A percentile compares a stretch with the other conserved stretches of the same genome.
phyloP scores from a whole-genome alignment of 345 rosid genomes.

The Gossypium raimondii region DNA sequence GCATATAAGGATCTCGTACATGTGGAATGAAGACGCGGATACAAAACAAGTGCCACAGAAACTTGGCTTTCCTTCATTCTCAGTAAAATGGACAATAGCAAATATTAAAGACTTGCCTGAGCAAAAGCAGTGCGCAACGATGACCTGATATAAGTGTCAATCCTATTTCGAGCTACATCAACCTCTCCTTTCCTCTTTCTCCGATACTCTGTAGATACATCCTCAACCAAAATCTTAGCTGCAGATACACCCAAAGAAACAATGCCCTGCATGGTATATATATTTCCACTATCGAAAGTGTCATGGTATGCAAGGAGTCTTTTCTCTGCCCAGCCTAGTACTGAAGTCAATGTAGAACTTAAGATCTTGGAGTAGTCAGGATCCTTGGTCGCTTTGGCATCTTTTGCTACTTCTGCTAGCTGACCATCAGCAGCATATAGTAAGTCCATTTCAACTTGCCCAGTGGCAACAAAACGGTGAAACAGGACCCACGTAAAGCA shows the following conservation, averaged over 20 bases:
- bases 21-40: conserved; percentile 6
- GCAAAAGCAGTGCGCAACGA: conserved; percentile 95
- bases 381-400: conserved; percentile 87
- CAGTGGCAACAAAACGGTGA: conserved; percentile 73
- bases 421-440: conserved; percentile 75
- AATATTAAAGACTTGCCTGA: conserved; percentile 62
- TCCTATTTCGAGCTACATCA: conserved; percentile 76
- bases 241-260: conserved; percentile 85
- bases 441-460: conserved; percentile 71
- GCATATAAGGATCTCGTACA: conserved; percentile 7
- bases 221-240: conserved; percentile 87
- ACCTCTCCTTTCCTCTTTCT: conserved; percentile 79
- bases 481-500: conserved; percentile 94
- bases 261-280: conserved; percentile 76
- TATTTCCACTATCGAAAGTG: conserved; percentile 65
- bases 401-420: conserved; percentile 85
- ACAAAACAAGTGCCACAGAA: not conserved
- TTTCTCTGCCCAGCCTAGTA: conserved; percentile 94
- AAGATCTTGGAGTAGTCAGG: conserved; percentile 75
- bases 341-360: conserved; percentile 77
- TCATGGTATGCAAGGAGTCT: conserved; percentile 97
- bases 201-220: conserved; percentile 90
- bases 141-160: conserved; percentile 95
- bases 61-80: not conserved
- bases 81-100: conserved; percentile 8